Evolutionary conservation across 345 rosid species (phyloP).

Genomic region (Luvunga scandens): DNA sequence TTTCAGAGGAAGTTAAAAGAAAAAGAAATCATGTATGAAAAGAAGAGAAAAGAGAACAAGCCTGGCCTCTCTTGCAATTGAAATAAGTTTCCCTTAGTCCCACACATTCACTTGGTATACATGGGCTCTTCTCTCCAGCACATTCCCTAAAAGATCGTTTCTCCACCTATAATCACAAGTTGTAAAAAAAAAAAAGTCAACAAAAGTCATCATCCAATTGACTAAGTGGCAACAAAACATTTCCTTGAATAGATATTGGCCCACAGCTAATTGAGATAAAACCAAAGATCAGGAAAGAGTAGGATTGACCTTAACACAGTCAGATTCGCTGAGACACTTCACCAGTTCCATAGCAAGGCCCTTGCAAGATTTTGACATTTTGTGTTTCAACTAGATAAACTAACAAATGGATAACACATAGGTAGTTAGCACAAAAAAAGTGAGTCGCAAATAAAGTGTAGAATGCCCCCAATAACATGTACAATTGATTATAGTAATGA

Average conservation of each 20-base stretch:
- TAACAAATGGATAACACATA: background rate
- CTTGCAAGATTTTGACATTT: constrained; percentile 94
- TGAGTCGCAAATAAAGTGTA: background rate
- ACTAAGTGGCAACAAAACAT: background rate
- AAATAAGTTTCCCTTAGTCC: constrained; percentile 95
- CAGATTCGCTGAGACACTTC: constrained; percentile 89
- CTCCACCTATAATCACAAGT: constrained; percentile 43
- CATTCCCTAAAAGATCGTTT: constrained; percentile 81
- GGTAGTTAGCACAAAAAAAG: background rate
- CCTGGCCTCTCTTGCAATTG: constrained; percentile 99
- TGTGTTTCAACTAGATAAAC: background rate
- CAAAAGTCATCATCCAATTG: background rate
- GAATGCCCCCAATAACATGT: background rate
- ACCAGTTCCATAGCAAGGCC: constrained; percentile 93
- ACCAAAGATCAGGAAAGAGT: background rate
- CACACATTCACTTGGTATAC: constrained; percentile 80
- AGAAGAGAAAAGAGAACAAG: constrained; percentile 20
- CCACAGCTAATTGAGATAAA: background rate
- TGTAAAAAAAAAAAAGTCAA: background rate
- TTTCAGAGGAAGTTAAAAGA: background rate
- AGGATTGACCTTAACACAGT: constrained; percentile 63
- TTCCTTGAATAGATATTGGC: background rate
- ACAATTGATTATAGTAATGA: background rate
- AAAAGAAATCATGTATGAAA: background rate
- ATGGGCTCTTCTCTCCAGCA: constrained; percentile 81